A percentile compares a stretch with the other conserved stretches of the same genome.
Conservation (phyloP, 2,329 filamentous ascomycete genomes). For the Sporothrix pseudoabietina region DNA sequence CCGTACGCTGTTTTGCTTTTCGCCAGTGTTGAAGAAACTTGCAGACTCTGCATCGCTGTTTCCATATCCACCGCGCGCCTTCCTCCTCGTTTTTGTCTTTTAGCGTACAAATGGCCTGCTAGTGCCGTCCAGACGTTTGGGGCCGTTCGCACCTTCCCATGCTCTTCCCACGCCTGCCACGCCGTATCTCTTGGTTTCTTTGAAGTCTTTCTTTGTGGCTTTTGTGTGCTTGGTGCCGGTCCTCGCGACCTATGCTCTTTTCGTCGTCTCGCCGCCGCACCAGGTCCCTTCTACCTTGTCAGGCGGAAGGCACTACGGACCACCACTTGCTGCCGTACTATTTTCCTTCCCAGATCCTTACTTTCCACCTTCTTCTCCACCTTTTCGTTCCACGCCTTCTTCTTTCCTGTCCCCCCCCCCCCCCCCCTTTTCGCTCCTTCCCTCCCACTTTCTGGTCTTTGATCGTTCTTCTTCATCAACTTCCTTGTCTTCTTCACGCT, state of each 20-base stretch:
- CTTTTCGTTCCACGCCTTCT: constrained; percentile 14
- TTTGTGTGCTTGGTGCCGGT: background rate
- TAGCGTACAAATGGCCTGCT: background rate
- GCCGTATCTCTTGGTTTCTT: background rate
- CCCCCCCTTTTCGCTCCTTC: constrained; percentile 12
- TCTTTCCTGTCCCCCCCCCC: constrained; percentile 10
- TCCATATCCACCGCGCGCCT: background rate
- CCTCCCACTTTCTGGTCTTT: background rate
- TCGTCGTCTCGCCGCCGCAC: background rate
- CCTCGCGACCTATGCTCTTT: constrained; percentile 13
- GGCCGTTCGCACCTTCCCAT: constrained; percentile 9
- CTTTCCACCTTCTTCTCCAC: constrained; percentile 7
- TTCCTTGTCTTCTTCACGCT: background rate
- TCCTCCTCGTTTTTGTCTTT: constrained; percentile 18
- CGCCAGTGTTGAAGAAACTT: constrained; percentile 9
- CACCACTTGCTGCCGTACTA: background rate
- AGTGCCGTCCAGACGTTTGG: constrained; percentile 12
- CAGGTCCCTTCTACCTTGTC: background rate
- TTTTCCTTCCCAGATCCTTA: constrained; percentile 16
- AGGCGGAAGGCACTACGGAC: constrained; percentile 17
- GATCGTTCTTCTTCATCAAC: constrained; percentile 6
- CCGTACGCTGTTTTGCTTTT: no score
- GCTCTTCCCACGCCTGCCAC: background rate
- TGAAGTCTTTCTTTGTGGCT: no score
- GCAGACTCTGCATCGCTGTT: background rate